phyloP scores from a whole-genome alignment of 257 asterid species.

The Solanum ossicruentum region DNA sequence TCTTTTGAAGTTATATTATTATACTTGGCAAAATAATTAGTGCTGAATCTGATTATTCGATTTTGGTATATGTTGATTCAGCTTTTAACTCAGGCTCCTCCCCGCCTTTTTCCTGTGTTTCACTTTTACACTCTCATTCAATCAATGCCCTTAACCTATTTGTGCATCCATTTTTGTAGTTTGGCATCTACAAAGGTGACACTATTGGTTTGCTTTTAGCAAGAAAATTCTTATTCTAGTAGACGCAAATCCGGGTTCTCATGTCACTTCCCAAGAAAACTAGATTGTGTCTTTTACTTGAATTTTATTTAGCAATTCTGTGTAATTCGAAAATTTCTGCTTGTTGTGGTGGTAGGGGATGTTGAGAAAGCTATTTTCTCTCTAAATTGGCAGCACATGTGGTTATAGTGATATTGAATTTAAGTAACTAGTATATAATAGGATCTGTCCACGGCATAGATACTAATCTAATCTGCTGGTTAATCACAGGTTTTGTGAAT shows the following conservation, averaged over 20 bases:
- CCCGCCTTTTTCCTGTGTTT: not conserved
- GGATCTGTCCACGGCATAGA: not conserved
- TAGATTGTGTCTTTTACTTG: not conserved
- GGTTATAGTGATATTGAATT: not conserved
- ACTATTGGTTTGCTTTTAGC: not conserved
- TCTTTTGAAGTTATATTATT: not conserved
- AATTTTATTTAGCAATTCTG: not conserved
- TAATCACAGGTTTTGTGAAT: not conserved
- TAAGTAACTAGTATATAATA: not conserved
- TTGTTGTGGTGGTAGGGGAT: not conserved
- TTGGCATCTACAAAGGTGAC: not conserved
- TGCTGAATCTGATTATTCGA: not conserved
- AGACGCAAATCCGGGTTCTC: not conserved
- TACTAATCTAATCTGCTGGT: not conserved
- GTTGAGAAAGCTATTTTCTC: not conserved
- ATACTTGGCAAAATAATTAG: not conserved
- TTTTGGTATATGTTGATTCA: not conserved
- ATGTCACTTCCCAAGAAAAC: not conserved
- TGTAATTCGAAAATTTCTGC: not conserved
- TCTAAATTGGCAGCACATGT: not conserved
- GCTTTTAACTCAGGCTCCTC: not conserved
- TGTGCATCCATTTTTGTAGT: not conserved
- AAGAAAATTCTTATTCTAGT: not conserved
- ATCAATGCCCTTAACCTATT: not conserved
- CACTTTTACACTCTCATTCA: not conserved